Percentiles rank a stretch among this genome's conserved stretches.
These are phyloP conservation scores for Crithidia brevicula DNA, from an alignment of 208 protist genomes.

Conservation along the genomic window DNA sequence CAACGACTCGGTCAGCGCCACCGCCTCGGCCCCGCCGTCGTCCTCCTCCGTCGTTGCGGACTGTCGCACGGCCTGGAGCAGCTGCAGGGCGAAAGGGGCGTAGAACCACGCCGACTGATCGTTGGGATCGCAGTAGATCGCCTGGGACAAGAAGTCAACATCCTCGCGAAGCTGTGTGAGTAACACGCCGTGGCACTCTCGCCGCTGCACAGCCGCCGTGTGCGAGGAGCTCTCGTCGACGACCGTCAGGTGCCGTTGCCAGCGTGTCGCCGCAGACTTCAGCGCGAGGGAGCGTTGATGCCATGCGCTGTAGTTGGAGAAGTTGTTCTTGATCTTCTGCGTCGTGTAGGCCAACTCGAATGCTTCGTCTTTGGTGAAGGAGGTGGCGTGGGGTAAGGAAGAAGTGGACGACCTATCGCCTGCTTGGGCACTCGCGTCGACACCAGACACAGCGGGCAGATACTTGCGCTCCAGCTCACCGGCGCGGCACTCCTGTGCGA, in stretches of 20 bases:
- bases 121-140: slow-evolving; percentile 88
- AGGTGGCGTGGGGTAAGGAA: no score
- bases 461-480: slow-evolving; percentile 9
- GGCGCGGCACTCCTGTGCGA: slow-evolving; percentile 34
- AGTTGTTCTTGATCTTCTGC: slow-evolving; percentile 92
- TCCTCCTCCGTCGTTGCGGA: not conserved
- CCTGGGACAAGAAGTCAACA: slow-evolving; percentile 55
- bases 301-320: slow-evolving; percentile 98
- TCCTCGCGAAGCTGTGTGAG: slow-evolving; percentile 55
- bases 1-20: slow-evolving; percentile 39
- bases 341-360: slow-evolving; percentile 86
- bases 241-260: not conserved
- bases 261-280: slow-evolving; percentile 35
- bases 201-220: not conserved
- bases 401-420: no score
- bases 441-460: not conserved
- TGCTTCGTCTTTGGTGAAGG: slow-evolving; percentile 50
- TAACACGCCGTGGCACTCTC: not conserved
- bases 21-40: slow-evolving; percentile 1
- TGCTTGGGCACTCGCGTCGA: no score
- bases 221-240: not conserved
- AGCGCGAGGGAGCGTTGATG: slow-evolving; percentile 90
- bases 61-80: slow-evolving; percentile 17
- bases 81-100: slow-evolving; percentile 55
- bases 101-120: slow-evolving; percentile 92